Base-by-base conservation (phyloP, 306 rosid species). In the Prunus campanulata region DNA sequence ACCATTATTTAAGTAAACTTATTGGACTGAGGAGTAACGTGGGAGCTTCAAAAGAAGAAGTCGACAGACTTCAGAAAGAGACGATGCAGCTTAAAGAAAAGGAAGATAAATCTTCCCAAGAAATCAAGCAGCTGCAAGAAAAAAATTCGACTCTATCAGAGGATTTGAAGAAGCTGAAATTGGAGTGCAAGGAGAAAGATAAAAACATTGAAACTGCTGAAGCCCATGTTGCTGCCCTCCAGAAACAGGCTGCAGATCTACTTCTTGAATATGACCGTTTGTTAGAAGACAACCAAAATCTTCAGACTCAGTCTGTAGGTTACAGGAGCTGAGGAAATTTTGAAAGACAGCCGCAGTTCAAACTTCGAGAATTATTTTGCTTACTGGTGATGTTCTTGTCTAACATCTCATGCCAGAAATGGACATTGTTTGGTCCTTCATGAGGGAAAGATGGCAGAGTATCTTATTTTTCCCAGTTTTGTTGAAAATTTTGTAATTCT, bases 241-340 rank as follows among this genome's bases (percentile, higher is more conserved):
- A 88, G 72, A 90, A 90, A 70, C 96, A 92, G 77, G 93, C 92
- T 1, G 93, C 96, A 2, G 93, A 92, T 84, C 77, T 92, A 61
- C 88, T 92, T 65, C 96, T 92, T 11, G 97, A 92, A 70, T 92
- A 90, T 11, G 97, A 90, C 74, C 82, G 91, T 30, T 88, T 92
- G 52, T 86, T 92, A 59, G 93, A 90, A 90, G 96, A 90, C 74
- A 92, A 90, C 87, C 97, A 92, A 79, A 88, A 86, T 72, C 96
- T 90, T 77, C 96, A 90, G 82, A 80, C 83, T 88, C 93, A 87
- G 81, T 61, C 83, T 46, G 24, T 52, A 32, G 84, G 89, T 65
- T 79, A 29, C 16, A 87, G 74, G 75, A 78, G 70, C 66, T 90
- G 82, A 87, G 76, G 69, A 57, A 61, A 78, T 47, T 47, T 25